Conservation (phyloP, 257 asterid genomes). For the Gynochthodes officinalis region DNA sequence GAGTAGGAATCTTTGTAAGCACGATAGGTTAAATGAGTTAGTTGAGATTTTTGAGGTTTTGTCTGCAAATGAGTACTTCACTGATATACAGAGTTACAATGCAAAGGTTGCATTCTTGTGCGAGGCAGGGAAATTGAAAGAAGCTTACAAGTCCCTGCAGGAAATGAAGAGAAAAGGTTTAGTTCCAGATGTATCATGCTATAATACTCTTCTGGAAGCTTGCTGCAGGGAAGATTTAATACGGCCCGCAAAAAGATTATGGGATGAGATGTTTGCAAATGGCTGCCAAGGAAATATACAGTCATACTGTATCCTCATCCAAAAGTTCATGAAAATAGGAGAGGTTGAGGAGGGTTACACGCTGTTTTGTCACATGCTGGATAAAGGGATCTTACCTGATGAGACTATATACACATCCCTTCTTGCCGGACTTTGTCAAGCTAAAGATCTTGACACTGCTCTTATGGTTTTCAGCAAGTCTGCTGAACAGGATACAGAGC, state of each 20-base stretch:
- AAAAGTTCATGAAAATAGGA: constrained; percentile 49
- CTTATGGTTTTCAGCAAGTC: constrained; percentile 43
- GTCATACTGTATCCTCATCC: constrained; percentile 57
- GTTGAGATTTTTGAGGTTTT: constrained; percentile 52
- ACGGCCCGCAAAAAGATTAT: constrained; percentile 81
- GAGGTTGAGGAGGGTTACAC: constrained; percentile 68
- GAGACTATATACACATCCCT: constrained; percentile 45
- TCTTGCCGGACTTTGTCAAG: constrained; percentile 60
- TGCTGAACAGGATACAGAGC: constrained; percentile 44
- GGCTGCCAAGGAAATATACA: constrained; percentile 64
- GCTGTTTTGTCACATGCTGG: constrained; percentile 65
- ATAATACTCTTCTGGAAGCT: constrained; percentile 77
- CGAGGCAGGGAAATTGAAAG: constrained; percentile 60
- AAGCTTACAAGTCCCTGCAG: constrained; percentile 62
- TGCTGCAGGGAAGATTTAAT: constrained; percentile 76
- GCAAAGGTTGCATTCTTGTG: constrained; percentile 66
- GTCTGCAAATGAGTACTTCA: constrained; percentile 51
- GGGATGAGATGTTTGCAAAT: constrained; percentile 95
- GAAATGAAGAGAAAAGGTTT: constrained; percentile 84
- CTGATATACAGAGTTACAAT: constrained; percentile 51
- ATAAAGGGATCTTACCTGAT: constrained; percentile 58
- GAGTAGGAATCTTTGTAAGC: constrained; percentile 67
- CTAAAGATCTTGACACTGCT: constrained; percentile 49
- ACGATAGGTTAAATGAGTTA: constrained; percentile 48
- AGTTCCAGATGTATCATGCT: constrained; percentile 52